These are phyloP conservation scores for Skeletonema menzelii DNA, from an alignment of 108 stramenopile species.

Conservation along the genomic window DNA sequence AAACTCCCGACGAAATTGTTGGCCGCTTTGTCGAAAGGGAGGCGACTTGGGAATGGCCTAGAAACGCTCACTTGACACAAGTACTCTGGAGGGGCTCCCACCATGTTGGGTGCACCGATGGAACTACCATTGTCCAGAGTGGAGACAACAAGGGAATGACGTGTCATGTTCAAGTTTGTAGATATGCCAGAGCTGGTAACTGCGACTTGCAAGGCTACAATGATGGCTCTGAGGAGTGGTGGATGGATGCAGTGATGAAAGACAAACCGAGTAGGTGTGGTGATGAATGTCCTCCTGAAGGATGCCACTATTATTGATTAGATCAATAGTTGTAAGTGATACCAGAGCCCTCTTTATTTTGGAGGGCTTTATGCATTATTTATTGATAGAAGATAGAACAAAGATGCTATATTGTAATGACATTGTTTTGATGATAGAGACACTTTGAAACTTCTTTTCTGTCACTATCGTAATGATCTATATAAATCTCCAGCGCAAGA, in stretches of 20 bases:
- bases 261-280: conserved; percentile 34
- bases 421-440: too few relatives aligned
- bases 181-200: conserved; percentile 41
- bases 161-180: conserved; percentile 34
- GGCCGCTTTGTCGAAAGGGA: conserved; percentile 36
- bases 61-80: conserved; percentile 44
- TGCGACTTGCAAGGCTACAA: conserved; percentile 1
- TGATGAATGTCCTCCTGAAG: conserved; percentile 38
- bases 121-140: too few relatives aligned
- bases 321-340: too few relatives aligned
- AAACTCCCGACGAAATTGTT: conserved; percentile 17
- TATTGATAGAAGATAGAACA: too few relatives aligned
- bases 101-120: conserved; percentile 46
- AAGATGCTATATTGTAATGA: too few relatives aligned
- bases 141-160: background rate
- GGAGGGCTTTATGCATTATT: too few relatives aligned
- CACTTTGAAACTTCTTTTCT: too few relatives aligned
- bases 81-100: conserved; percentile 37
- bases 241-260: conserved; percentile 41
- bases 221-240: conserved; percentile 16
- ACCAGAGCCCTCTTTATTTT: too few relatives aligned
- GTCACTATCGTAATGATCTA: too few relatives aligned
- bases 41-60: conserved; percentile 12
- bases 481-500: too few relatives aligned
- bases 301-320: background rate